These are phyloP conservation scores for Penicillium malachiteum DNA, from an alignment of 495 filamentous ascomycete species.

Conservation along the genomic window DNA sequence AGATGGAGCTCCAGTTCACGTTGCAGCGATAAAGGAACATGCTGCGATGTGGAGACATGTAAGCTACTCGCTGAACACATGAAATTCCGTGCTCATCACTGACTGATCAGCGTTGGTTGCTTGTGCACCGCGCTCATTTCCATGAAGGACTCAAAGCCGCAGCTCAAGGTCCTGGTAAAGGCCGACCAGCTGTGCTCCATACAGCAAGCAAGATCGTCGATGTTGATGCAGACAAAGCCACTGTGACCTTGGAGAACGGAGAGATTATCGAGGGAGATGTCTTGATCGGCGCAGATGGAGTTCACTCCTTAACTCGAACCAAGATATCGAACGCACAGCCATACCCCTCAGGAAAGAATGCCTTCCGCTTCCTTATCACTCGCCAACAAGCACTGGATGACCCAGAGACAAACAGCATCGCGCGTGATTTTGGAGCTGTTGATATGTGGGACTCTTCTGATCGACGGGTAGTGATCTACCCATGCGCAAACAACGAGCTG, in stretches of 20 bases:
- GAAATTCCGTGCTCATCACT: background rate
- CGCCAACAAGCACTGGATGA: conserved; percentile 44
- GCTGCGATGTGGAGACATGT: conserved; percentile 40
- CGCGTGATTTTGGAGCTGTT: conserved; percentile 39
- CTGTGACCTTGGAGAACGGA: conserved; percentile 41
- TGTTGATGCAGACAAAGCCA: conserved; percentile 42
- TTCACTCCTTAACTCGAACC: conserved; percentile 46
- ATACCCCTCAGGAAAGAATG: conserved; percentile 53
- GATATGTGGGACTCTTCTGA: conserved; percentile 52
- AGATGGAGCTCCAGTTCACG: conserved; percentile 32
- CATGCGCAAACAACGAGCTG: conserved; percentile 50
- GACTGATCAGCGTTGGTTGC: conserved; percentile 44
- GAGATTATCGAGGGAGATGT: conserved; percentile 40
- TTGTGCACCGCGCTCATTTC: conserved; percentile 51
- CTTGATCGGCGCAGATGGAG: conserved; percentile 53
- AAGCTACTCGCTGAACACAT: conserved; percentile 5
- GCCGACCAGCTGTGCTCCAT: conserved; percentile 41
- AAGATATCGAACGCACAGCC: conserved; percentile 41
- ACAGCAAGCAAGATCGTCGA: conserved; percentile 42
- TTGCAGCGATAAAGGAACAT: conserved; percentile 31
- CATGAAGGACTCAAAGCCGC: conserved; percentile 47
- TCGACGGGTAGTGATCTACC: conserved; percentile 59
- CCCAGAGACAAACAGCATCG: conserved; percentile 42
- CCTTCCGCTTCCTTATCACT: conserved; percentile 60
- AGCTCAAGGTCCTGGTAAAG: conserved; percentile 39